Conservation (phyloP, 306 rosid genomes). For the Gillenia trifoliata region DNA sequence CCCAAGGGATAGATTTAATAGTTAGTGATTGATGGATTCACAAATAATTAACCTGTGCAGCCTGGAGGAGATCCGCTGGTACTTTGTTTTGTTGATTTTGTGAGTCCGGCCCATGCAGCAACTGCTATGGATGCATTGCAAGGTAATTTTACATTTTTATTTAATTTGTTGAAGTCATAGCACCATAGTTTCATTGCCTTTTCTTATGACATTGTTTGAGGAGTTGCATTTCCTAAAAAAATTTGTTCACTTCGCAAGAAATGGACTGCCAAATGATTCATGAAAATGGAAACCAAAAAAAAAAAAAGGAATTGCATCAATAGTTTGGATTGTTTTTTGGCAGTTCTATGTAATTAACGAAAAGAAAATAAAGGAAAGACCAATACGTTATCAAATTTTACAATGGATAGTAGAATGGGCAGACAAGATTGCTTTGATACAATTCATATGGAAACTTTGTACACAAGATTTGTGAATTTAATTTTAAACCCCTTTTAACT, state of each 20-base stretch:
- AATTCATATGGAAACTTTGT: background rate
- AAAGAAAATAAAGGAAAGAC: background rate
- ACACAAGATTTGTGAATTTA: background rate
- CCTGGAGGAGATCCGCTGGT: slow-evolving; percentile 93
- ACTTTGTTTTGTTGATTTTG: slow-evolving; percentile 92
- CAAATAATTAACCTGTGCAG: slow-evolving; percentile 50
- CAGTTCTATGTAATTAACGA: background rate
- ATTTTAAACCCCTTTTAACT: background rate
- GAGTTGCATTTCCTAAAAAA: slow-evolving; percentile 1
- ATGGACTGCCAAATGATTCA: slow-evolving; percentile 2
- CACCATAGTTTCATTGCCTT: slow-evolving; percentile 10
- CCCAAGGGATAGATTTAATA: background rate
- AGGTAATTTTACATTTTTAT: slow-evolving; percentile 49
- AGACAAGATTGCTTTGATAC: background rate
- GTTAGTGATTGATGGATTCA: slow-evolving; percentile 23
- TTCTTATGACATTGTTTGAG: slow-evolving; percentile 7
- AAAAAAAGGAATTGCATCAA: background rate
- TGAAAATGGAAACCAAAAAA: background rate
- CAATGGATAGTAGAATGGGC: background rate
- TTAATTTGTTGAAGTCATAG: slow-evolving; percentile 5
- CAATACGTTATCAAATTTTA: background rate
- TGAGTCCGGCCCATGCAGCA: slow-evolving; percentile 96
- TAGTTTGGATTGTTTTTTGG: background rate
- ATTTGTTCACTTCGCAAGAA: background rate
- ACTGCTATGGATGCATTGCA: slow-evolving; percentile 97